Evolutionary conservation across 148 eudicot genomes (phyloP).

Genomic region (Dysphania ambrosioides): DNA sequence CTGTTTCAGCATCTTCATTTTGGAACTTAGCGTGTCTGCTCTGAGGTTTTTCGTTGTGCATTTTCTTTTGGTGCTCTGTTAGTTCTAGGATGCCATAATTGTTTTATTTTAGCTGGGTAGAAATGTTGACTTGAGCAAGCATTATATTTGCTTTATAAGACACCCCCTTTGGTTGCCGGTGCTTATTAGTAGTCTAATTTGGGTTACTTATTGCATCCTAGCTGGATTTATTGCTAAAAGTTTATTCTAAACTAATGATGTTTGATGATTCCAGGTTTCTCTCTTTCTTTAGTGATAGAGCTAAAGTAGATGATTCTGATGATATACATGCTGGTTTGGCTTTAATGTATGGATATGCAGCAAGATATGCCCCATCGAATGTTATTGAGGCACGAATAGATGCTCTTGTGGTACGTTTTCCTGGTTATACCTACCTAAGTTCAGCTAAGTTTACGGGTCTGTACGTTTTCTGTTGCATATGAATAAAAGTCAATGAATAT

Average conservation of each 20-base stretch:
- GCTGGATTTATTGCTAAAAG: neutral
- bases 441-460: neutral
- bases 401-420: conserved; percentile 83
- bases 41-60: neutral
- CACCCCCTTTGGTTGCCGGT: neutral
- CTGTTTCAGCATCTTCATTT: neutral
- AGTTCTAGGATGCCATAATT: neutral
- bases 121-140: neutral
- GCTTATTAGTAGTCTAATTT: neutral
- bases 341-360: conserved; percentile 99
- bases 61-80: neutral
- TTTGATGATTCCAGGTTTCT: conserved; percentile 56
- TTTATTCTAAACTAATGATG: conserved; percentile 1
- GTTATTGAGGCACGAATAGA: conserved; percentile 98
- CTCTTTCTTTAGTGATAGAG: conserved; percentile 74
- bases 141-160: neutral
- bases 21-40: neutral
- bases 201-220: neutral
- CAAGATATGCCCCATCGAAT: conserved; percentile 93
- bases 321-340: conserved; percentile 98
- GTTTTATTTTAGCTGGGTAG: neutral
- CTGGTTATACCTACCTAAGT: neutral
- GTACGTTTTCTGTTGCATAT: neutral
- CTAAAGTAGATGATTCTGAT: conserved; percentile 85
- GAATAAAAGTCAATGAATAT: neutral